Base-by-base conservation (phyloP, 1,284 basidiomycete species). In the Microbotryum saponariae region DNA sequence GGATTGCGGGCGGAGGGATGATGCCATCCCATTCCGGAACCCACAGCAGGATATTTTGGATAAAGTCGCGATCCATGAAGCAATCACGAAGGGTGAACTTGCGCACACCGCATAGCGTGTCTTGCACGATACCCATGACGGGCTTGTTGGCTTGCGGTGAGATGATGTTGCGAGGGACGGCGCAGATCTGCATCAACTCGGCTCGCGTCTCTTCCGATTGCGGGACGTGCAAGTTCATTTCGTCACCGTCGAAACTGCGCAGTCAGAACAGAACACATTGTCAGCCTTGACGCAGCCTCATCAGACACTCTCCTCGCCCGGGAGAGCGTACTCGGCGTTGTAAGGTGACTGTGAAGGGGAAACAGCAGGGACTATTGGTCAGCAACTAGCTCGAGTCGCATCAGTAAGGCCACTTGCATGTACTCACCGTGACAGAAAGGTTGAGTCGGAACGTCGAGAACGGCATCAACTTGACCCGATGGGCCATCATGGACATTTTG, bases 401-500 rank as follows among this genome's bases (percentile, higher is more conserved):
- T 16, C 37, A 42, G 37, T 42, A 59, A n/a, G 21, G 6, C n/a
- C 37, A 12, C 37, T 16, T 10, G 37, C 37, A 8, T 18, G 49
- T 44, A 82, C 86, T 80, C 84, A 88, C 86, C 33, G 77, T 78
- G 55, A 97, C 93, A 64, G 92, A 96, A 67, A 97, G 85, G 76
- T 97, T 97, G 67, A 97, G 78, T 65, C 94, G 92, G 81, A 97
- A 97, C 62, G 94, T 98, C 31, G 96, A 98, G 77, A 97, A 98
- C 44, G 91, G 89, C 93, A 98, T 97, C 61, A 99, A 80, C 74
- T 90, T 91, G 55, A 98, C 89, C 48, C 96, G 85, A 79, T 99
- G 96, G 76, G 90, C 91, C 96, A 98, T 98, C 96, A 98, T 98
- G 81, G 90, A 94, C 96, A 98, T 98, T 78, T 98, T 99, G 78